Evolutionary conservation across 305 asterid species (phyloP).

Genomic region (Fraxinus dipetala): DNA sequence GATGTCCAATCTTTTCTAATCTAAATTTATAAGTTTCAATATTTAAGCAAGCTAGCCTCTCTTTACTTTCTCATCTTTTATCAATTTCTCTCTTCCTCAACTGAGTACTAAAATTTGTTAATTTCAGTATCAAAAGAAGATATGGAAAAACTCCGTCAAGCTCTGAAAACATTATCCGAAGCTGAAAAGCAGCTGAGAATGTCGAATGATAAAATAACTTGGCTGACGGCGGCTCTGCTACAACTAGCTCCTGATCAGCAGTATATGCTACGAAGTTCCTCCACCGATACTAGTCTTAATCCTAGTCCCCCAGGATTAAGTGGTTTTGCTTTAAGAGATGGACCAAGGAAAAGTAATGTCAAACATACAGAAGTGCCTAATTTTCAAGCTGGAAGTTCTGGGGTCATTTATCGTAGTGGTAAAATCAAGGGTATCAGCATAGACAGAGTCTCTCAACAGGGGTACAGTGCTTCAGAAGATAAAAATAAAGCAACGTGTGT

Average conservation of each 20-base stretch:
- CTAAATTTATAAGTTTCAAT: not conserved
- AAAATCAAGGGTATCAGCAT: constrained; percentile 35
- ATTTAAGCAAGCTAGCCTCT: not conserved
- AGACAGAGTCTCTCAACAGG: constrained; percentile 37
- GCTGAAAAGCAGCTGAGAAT: constrained; percentile 97
- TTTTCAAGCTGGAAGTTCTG: constrained; percentile 46
- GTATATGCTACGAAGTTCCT: constrained; percentile 65
- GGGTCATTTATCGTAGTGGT: constrained; percentile 32
- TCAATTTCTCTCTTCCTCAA: not conserved
- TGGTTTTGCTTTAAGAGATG: constrained; percentile 39
- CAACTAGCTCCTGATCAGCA: constrained; percentile 98
- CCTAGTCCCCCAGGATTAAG: constrained; percentile 59
- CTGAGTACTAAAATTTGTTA: not conserved
- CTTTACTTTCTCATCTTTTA: not conserved
- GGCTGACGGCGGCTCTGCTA: constrained; percentile 97
- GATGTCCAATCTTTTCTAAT: not conserved
- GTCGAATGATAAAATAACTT: constrained; percentile 80
- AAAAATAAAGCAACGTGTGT: constrained; percentile 26
- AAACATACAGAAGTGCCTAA: constrained; percentile 38
- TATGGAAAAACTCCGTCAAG: constrained; percentile 92
- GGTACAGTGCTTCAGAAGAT: constrained; percentile 30
- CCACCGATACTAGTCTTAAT: constrained; percentile 64
- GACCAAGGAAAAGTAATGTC: constrained; percentile 60
- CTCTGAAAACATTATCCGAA: constrained; percentile 86
- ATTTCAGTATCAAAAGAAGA: constrained; percentile 77